Conservation (phyloP, 2,329 filamentous ascomycete genomes). For the Pezicula neosporulosa region DNA sequence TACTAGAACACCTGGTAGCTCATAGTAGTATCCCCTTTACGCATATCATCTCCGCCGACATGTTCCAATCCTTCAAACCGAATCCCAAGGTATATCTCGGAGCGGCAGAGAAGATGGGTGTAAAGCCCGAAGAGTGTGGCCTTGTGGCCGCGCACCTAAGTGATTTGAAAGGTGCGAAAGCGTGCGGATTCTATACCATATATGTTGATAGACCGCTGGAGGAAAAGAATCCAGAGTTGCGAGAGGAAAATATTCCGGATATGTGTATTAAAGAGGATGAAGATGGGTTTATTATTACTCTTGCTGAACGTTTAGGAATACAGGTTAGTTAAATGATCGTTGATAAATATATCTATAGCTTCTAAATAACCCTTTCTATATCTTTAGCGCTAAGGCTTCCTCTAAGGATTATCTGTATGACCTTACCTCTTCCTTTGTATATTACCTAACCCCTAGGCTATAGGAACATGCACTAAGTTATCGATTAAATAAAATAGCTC, state of each 20-base stretch:
- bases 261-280: slow-evolving; percentile 10
- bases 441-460: too few relatives aligned
- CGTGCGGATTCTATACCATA: slow-evolving; percentile 39
- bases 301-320: slow-evolving; percentile 11
- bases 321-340: slow-evolving; percentile 6
- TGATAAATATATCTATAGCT: slow-evolving; percentile 5
- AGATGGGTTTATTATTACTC: slow-evolving; percentile 10
- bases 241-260: slow-evolving; percentile 8
- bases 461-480: too few relatives aligned
- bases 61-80: slow-evolving; percentile 73
- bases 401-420: too few relatives aligned
- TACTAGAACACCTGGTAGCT: slow-evolving; percentile 59
- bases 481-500: too few relatives aligned
- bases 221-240: slow-evolving; percentile 9
- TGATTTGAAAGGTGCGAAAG: slow-evolving; percentile 63
- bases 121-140: slow-evolving; percentile 54
- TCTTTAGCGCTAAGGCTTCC: too few relatives aligned
- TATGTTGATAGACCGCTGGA: slow-evolving; percentile 10
- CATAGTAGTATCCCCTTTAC: slow-evolving; percentile 58
- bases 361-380: slow-evolving; percentile 3
- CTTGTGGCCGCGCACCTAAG: slow-evolving; percentile 73
- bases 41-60: slow-evolving; percentile 62
- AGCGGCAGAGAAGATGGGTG: slow-evolving; percentile 53
- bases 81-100: slow-evolving; percentile 63
- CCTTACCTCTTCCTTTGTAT: too few relatives aligned